Evolutionary conservation across 495 filamentous ascomycete species (phyloP).

Genomic region (Talaromyces thailandensis): DNA sequence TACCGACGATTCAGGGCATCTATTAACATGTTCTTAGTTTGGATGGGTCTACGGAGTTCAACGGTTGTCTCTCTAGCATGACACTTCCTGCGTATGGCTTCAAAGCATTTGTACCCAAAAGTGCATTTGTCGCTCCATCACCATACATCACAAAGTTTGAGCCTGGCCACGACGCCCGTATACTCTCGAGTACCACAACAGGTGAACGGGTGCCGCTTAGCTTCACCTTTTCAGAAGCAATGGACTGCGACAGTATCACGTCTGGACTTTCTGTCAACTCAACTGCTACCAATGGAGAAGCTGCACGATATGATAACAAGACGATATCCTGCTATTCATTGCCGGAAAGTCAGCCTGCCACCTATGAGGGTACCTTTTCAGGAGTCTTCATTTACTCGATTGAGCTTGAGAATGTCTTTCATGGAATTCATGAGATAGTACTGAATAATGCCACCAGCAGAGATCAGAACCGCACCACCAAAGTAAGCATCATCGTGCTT

Average conservation of each 20-base stretch:
- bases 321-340: conserved; percentile 12
- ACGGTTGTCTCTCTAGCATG: conserved; percentile 41
- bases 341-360: conserved; percentile 11
- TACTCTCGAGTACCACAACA: conserved; percentile 27
- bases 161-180: conserved; percentile 46
- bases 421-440: conserved; percentile 38
- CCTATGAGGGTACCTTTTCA: conserved; percentile 24
- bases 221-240: conserved; percentile 45
- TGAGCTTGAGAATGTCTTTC: conserved; percentile 34
- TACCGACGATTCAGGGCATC: neutral
- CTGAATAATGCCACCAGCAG: conserved; percentile 33
- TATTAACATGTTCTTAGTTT: conserved; percentile 6
- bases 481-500: conserved; percentile 11
- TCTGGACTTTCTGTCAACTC: conserved; percentile 36
- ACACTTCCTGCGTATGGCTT: conserved; percentile 43
- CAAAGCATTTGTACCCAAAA: conserved; percentile 46
- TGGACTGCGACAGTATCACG: conserved; percentile 44
- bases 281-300: conserved; percentile 16
- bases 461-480: conserved; percentile 24
- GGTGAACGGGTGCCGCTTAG: conserved; percentile 29
- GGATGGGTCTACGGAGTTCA: conserved; percentile 17
- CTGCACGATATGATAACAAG: conserved; percentile 14
- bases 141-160: conserved; percentile 49
- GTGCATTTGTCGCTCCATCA: conserved; percentile 29
- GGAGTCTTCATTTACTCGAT: conserved; percentile 25